A percentile compares a stretch with the other conserved stretches of the same genome.
phyloP scores from a whole-genome alignment of 148 eudicot genomes.

The Suaeda aralocaspica region DNA sequence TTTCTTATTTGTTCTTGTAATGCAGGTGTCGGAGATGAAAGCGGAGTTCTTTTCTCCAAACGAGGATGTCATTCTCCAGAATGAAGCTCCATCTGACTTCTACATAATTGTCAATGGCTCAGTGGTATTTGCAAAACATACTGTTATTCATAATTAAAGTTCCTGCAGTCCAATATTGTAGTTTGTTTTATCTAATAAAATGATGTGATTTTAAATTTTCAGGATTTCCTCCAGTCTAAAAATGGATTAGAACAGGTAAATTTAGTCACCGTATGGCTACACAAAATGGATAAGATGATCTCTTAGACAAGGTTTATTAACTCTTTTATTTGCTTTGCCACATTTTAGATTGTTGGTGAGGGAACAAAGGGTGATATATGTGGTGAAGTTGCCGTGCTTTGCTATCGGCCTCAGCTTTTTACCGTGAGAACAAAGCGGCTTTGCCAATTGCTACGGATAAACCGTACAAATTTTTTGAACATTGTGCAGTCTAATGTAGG shows the following conservation, averaged over 20 bases:
- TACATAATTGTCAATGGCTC: constrained; percentile 78
- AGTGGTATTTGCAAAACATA: constrained; percentile 34
- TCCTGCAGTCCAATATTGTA: too few relatives aligned
- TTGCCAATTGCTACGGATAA: constrained; percentile 62
- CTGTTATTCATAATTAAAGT: background rate
- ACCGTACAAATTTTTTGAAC: constrained; percentile 57
- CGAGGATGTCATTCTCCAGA: constrained; percentile 62
- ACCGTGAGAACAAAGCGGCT: constrained; percentile 74
- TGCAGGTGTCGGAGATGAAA: constrained; percentile 92
- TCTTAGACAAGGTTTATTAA: too few relatives aligned
- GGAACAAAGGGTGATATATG: constrained; percentile 62
- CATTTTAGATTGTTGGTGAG: constrained; percentile 54
- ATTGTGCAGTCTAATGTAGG: constrained; percentile 58
- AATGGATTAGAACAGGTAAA: constrained; percentile 67
- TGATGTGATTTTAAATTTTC: constrained; percentile 20
- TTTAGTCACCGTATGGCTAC: background rate
- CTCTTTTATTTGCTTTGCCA: background rate
- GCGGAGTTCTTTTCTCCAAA: constrained; percentile 73
- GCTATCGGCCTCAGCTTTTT: constrained; percentile 84
- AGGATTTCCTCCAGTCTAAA: constrained; percentile 49
- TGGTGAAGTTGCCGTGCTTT: constrained; percentile 92
- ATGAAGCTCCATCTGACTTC: constrained; percentile 87
- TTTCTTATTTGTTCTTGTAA: background rate
- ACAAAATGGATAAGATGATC: too few relatives aligned
- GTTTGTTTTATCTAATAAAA: background rate